Evolutionary conservation across 805 yeast genomes (phyloP).

Genomic region (Saturnispora serradocipensis): DNA sequence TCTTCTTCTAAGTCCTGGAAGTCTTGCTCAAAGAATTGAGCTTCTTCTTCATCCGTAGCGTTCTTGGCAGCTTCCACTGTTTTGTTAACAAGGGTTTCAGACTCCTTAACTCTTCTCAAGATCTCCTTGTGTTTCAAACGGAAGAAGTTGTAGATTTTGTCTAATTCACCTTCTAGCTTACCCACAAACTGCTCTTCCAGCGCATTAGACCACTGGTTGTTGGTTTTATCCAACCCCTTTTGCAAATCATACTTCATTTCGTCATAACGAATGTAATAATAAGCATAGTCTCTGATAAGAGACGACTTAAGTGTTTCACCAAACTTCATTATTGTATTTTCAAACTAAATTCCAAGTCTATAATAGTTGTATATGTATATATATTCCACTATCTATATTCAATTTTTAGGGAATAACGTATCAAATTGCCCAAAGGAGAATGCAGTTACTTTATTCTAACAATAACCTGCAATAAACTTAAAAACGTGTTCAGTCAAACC

Average conservation of each 20-base stretch:
- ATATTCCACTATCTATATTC: background rate
- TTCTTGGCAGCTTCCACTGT: constrained; percentile 38
- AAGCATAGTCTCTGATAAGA: constrained; percentile 80
- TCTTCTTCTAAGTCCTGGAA: constrained; percentile 70
- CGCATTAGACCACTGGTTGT: constrained; percentile 62
- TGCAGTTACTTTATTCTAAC: background rate
- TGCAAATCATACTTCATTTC: constrained; percentile 78
- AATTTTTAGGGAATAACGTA: background rate
- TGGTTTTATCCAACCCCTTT: constrained; percentile 46
- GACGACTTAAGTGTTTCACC: constrained; percentile 90
- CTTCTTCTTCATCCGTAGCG: constrained; percentile 28
- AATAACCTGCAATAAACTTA: background rate
- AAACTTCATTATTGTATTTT: constrained; percentile 59
- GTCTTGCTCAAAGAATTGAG: constrained; percentile 44
- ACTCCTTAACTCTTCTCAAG: constrained; percentile 72
- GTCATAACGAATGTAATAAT: constrained; percentile 87
- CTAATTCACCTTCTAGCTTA: constrained; percentile 71
- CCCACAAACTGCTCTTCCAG: constrained; percentile 77
- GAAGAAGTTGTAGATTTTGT: constrained; percentile 87
- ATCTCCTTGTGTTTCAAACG: constrained; percentile 83
- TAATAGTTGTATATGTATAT: background rate
- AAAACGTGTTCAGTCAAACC: background rate
- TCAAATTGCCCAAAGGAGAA: background rate
- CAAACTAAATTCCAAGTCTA: background rate
- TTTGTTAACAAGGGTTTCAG: constrained; percentile 60